A percentile compares a stretch with the other conserved stretches of the same genome.
phyloP scores from a whole-genome alignment of 371 early-diverging fungal species.

The Mucor indicus region DNA sequence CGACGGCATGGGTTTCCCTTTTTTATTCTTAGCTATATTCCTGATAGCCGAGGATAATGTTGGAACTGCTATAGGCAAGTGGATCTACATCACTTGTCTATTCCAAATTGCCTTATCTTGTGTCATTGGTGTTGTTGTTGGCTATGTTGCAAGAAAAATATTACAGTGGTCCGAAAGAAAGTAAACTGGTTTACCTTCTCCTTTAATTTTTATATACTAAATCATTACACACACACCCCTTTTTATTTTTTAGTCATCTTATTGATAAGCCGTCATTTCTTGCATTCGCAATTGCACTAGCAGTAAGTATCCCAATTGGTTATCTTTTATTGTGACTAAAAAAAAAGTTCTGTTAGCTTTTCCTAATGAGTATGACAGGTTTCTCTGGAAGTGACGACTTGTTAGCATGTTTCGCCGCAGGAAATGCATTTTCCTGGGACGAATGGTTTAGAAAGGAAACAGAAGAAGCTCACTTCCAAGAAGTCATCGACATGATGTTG shows the following conservation, averaged over 20 bases:
- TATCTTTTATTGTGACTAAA: not conserved
- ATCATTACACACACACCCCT: not conserved
- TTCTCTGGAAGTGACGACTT: conserved; percentile 87
- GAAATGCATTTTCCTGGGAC: conserved; percentile 89
- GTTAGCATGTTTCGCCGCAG: conserved; percentile 88
- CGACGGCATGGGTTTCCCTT: conserved; percentile 87
- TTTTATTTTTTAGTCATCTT: conserved; percentile 43
- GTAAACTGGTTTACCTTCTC: conserved; percentile 22
- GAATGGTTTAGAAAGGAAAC: conserved; percentile 89
- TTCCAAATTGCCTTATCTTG: conserved; percentile 78
- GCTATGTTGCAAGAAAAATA: conserved; percentile 67
- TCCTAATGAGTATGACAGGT: conserved; percentile 79
- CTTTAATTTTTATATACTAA: too few relatives aligned
- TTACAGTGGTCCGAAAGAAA: conserved; percentile 71
- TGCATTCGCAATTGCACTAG: conserved; percentile 85
- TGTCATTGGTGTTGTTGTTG: conserved; percentile 78
- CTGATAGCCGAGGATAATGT: conserved; percentile 55
- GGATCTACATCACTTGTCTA: conserved; percentile 73
- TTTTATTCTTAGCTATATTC: conserved; percentile 81
- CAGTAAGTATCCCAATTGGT: conserved; percentile 51
- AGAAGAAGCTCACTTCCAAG: conserved; percentile 86
- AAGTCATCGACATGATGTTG: conserved; percentile 89
- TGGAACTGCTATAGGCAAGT: conserved; percentile 70
- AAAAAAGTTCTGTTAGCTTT: conserved; percentile 58
- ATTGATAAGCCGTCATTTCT: conserved; percentile 93